Percentiles rank a stretch among this genome's conserved stretches.
phyloP scores from a whole-genome alignment of 1,284 basidiomycete species.

The Takashimella koratensis region DNA sequence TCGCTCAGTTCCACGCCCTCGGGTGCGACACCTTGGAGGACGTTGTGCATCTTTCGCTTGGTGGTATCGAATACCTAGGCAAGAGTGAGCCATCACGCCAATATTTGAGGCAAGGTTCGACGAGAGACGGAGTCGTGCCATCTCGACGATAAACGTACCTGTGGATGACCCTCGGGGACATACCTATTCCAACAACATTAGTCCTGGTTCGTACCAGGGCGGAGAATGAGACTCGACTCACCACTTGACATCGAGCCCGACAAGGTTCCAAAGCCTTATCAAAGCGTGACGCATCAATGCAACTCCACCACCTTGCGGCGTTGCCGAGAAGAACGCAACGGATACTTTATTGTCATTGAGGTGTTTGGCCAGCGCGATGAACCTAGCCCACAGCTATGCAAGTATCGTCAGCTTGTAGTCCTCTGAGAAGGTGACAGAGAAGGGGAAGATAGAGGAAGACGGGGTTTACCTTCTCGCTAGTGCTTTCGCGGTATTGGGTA shows the following conservation, averaged over 20 bases:
- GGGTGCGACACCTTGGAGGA: conserved; percentile 63
- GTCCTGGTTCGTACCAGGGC: too few relatives aligned
- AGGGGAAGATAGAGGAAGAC: background rate
- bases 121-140: background rate
- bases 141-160: conserved; percentile 46
- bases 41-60: conserved; percentile 66
- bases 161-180: conserved; percentile 71
- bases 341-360: conserved; percentile 75
- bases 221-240: conserved; percentile 45
- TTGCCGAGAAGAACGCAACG: conserved; percentile 84
- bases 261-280: conserved; percentile 69
- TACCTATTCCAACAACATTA: too few relatives aligned
- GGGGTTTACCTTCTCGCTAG: conserved; percentile 28
- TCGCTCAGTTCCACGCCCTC: conserved; percentile 68
- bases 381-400: conserved; percentile 31
- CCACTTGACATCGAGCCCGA: conserved; percentile 76
- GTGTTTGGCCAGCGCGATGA: conserved; percentile 72
- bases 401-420: too few relatives aligned
- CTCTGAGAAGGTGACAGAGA: background rate
- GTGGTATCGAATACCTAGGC: conserved; percentile 65
- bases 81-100: too few relatives aligned
- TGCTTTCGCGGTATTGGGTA: conserved; percentile 37
- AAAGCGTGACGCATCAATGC: conserved; percentile 86
- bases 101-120: background rate
- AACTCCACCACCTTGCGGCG: conserved; percentile 87